Base-by-base conservation (phyloP, 768 basidiomycete genomes). In the Xerocomus brunneocitrinus region DNA sequence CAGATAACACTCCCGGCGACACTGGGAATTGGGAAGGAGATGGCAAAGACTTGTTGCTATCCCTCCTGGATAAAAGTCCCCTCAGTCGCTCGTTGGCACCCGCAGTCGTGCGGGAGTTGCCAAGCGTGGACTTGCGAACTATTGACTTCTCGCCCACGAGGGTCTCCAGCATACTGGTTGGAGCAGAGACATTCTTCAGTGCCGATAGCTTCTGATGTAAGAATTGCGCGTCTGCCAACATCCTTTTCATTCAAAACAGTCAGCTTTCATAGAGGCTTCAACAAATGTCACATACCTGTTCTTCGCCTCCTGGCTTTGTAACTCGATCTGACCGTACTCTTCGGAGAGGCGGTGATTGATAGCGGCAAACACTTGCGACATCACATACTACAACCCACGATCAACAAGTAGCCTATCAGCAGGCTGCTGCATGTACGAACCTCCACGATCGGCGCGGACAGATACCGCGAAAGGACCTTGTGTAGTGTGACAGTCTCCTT, bases 401-500 rank as follows among this genome's bases (percentile, higher is more conserved):
- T 62, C 55, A 55, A 47, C 42, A 52, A 59, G 39, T 45, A 13
- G 44, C 57, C 19, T 19, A 56, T 43, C 55, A 55, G 58, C 47
- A 54, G 38, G 38, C 24, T 48, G 41, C 55, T 24, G 41, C 30
- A 36, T 7, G 27, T 22, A 57, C 64, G 64, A 64, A 91, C 93
- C 82, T 95, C 91, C 41, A 97, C 90, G 27, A 92, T 79, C 31
- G 81, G 77, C 42, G 76, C 70, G 14, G 89, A 76, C 28, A 98
- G 76, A 71, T 97, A 98, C 45, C 95, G 88, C 43, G 91, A 91
- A 40, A 98, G 77, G 47, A 99, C 93, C 67, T 95, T 98, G 73
- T 98, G 92, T 47, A 99, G 77, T 28, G 91, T 95, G 52, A 90
- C 87, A 19, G 94, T 95, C 72, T 99, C 97, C 71, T 93, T 95